These are phyloP conservation scores for Asterochloris sp. DNA, from an alignment of 139 green algal genomes.

Conservation along the genomic window DNA sequence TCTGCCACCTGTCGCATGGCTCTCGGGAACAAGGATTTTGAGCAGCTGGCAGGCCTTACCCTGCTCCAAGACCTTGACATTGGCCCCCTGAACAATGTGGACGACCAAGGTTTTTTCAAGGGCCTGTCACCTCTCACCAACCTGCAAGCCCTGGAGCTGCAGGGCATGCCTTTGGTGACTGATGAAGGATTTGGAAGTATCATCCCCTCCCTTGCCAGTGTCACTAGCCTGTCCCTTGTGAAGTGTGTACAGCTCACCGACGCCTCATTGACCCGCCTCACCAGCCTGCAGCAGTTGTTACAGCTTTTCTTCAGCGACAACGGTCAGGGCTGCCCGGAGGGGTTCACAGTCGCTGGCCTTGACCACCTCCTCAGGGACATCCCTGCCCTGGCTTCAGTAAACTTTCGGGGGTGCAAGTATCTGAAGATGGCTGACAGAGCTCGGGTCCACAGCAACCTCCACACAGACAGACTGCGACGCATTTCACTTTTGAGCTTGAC, in stretches of 20 bases:
- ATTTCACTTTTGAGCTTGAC: not conserved
- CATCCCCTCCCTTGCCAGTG: not conserved
- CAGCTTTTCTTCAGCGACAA: conserved; percentile 6
- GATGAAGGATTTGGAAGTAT: not conserved
- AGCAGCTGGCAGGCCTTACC: not conserved
- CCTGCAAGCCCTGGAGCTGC: not conserved
- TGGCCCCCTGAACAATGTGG: not conserved
- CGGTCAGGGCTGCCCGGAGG: too few species aligned
- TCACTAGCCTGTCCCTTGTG: not conserved
- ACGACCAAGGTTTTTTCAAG: not conserved
- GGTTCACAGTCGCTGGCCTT: not conserved
- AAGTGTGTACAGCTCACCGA: conserved; percentile 6
- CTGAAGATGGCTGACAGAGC: not conserved
- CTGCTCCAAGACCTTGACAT: not conserved
- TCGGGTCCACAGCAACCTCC: not conserved
- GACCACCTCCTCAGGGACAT: not conserved
- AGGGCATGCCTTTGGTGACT: not conserved
- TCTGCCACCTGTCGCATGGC: not conserved
- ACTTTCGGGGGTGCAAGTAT: conserved; percentile 4
- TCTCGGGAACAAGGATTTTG: not conserved
- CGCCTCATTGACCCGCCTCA: not conserved
- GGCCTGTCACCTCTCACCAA: not conserved
- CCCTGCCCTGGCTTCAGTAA: not conserved
- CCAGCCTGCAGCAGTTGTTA: not conserved
- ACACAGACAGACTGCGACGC: not conserved